Evolutionary conservation across 2,329 filamentous ascomycete species (phyloP).

Genomic region (Aspergillus hiratsukae): DNA sequence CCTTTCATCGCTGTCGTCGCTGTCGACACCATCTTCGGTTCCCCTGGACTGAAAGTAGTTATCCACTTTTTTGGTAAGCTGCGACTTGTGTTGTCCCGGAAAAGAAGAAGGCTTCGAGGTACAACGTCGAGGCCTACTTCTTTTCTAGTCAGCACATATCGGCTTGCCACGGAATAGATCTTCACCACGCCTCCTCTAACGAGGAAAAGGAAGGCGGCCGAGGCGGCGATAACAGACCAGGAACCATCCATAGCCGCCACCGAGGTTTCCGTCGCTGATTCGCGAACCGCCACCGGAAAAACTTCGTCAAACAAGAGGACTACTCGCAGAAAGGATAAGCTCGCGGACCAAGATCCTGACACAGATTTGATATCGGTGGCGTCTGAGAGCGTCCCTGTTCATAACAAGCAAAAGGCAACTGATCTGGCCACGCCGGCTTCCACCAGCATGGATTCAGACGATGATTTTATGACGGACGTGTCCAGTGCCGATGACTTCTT

Average conservation of each 20-base stretch:
- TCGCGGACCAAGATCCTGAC: conserved; percentile 7
- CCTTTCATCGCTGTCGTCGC: conserved; percentile 1
- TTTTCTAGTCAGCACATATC: conserved; percentile 20
- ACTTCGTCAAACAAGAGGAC: conserved; percentile 16
- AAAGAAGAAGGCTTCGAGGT: conserved; percentile 21
- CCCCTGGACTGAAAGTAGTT: background rate
- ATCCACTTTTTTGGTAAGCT: conserved; percentile 13
- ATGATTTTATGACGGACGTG: conserved; percentile 82
- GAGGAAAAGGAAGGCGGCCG: conserved; percentile 52
- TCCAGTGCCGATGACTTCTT: conserved; percentile 72
- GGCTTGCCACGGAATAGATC: conserved; percentile 11
- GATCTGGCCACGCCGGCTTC: conserved; percentile 39
- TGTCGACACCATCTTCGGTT: conserved; percentile 1
- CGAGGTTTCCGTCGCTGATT: conserved; percentile 19
- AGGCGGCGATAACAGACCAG: conserved; percentile 36
- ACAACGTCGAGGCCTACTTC: conserved; percentile 16
- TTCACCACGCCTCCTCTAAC: conserved; percentile 52
- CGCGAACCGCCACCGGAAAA: conserved; percentile 20
- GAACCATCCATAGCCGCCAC: conserved; percentile 26
- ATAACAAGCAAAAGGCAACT: conserved; percentile 23
- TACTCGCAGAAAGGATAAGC: conserved; percentile 17
- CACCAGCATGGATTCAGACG: conserved; percentile 84
- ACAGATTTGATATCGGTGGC: conserved; percentile 7
- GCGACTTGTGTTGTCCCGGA: conserved; percentile 22
- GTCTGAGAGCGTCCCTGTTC: conserved; percentile 10